Conservation (phyloP, 2,329 filamentous ascomycete species). For the Pyricularia grisea region DNA sequence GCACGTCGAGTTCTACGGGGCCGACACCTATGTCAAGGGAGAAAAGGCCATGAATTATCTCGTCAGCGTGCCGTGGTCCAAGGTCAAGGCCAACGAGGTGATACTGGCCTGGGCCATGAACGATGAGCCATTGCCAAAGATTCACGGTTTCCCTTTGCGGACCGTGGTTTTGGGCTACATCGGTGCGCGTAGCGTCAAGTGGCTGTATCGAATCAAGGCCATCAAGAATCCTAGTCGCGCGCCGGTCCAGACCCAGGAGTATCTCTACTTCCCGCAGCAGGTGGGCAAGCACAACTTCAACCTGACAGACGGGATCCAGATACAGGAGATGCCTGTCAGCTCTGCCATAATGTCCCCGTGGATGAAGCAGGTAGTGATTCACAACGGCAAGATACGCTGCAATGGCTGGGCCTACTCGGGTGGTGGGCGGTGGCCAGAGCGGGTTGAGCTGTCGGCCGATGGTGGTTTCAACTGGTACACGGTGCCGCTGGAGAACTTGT, state of each 20-base stretch:
- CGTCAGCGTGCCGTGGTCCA: constrained; percentile 57
- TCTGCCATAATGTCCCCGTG: constrained; percentile 56
- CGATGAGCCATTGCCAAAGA: constrained; percentile 49
- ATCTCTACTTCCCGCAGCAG: constrained; percentile 61
- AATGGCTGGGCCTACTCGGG: constrained; percentile 51
- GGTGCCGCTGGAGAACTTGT: constrained; percentile 49
- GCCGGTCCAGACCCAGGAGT: constrained; percentile 56
- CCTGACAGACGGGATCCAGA: constrained; percentile 52
- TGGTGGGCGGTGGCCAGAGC: constrained; percentile 48
- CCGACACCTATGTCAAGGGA: constrained; percentile 66
- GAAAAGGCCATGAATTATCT: constrained; percentile 56
- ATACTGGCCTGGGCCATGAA: constrained; percentile 67
- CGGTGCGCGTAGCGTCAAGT: constrained; percentile 54
- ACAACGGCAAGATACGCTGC: constrained; percentile 47
- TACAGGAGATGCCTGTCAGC: constrained; percentile 64
- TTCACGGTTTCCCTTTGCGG: constrained; percentile 57
- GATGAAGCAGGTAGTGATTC: constrained; percentile 50
- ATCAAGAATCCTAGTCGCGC: constrained; percentile 45
- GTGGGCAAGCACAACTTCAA: constrained; percentile 56
- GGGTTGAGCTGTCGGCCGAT: constrained; percentile 54
- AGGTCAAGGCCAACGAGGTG: constrained; percentile 58
- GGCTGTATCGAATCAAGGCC: constrained; percentile 53
- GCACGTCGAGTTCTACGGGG: constrained; percentile 60
- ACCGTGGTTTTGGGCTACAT: constrained; percentile 58
- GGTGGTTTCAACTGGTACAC: constrained; percentile 57